These are phyloP conservation scores for Boletus edulis DNA, from an alignment of 768 basidiomycete species.

Conservation along the genomic window DNA sequence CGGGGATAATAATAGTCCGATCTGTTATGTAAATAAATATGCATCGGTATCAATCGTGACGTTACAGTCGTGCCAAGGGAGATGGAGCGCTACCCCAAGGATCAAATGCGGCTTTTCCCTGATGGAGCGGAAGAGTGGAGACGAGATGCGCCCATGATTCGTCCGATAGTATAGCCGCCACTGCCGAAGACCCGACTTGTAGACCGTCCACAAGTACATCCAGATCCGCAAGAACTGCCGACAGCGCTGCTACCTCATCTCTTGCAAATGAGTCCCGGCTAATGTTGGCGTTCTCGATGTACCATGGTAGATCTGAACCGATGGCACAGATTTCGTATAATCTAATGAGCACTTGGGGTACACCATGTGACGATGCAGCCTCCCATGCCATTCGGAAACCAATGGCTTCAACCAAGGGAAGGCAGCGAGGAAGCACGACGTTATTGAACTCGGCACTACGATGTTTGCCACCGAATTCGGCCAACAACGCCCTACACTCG, in stretches of 20 bases:
- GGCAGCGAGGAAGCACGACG: neutral
- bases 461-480: neutral
- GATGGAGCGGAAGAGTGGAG: neutral
- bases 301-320: neutral
- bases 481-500: neutral
- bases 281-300: neutral
- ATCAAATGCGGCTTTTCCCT: neutral
- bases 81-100: neutral
- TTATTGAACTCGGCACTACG: neutral
- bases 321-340: neutral
- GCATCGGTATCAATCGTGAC: neutral
- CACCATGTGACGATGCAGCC: neutral
- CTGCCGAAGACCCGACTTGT: neutral
- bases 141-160: neutral
- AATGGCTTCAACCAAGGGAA: neutral
- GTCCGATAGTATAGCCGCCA: neutral
- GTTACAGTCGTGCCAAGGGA: neutral
- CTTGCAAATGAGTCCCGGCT: neutral
- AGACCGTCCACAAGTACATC: neutral
- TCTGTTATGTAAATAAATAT: no score
- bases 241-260: neutral
- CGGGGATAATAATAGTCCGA: no score
- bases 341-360: neutral
- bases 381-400: slow-evolving; percentile 1
- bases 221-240: neutral